phyloP scores from a whole-genome alignment of 108 stramenopile genomes.

The Nitzschia sp. region DNA sequence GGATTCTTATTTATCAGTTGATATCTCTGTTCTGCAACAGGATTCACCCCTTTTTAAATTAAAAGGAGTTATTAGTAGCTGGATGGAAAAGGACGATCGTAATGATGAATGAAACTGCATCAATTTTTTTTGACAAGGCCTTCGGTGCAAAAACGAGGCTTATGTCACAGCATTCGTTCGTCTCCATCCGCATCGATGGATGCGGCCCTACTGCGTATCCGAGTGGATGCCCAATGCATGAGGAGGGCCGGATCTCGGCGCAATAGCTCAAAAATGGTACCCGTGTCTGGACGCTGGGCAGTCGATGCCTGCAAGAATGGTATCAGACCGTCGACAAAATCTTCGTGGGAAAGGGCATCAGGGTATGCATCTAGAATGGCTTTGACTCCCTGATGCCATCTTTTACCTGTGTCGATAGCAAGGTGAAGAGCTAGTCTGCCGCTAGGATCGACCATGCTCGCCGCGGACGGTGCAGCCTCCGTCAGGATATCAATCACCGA shows the following conservation, averaged over 20 bases:
- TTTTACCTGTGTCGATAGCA: slow-evolving; percentile 52
- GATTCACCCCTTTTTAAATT: no score
- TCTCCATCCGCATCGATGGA: not conserved
- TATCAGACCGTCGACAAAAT: slow-evolving; percentile 4
- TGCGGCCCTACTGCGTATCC: no score
- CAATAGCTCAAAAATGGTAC: slow-evolving; percentile 13
- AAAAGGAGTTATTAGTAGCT: no score
- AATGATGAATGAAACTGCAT: no score
- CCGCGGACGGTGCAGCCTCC: slow-evolving; percentile 28
- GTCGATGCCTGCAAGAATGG: slow-evolving; percentile 26
- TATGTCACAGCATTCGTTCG: not conserved
- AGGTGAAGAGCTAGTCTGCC: slow-evolving; percentile 55
- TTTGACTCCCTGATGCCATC: slow-evolving; percentile 8
- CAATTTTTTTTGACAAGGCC: not conserved
- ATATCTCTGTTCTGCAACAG: no score
- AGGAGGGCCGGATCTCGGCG: slow-evolving; percentile 9
- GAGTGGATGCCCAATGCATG: not conserved
- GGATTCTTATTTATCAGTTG: no score
- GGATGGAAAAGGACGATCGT: no score
- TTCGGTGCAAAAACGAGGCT: not conserved
- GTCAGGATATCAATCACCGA: slow-evolving; percentile 34
- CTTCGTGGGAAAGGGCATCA: slow-evolving; percentile 10
- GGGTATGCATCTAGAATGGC: slow-evolving; percentile 11
- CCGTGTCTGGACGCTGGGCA: not conserved
- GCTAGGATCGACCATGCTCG: slow-evolving; percentile 33